phyloP scores from a whole-genome alignment of 1,284 basidiomycete genomes.

The Veloporphyrellus conicus region DNA sequence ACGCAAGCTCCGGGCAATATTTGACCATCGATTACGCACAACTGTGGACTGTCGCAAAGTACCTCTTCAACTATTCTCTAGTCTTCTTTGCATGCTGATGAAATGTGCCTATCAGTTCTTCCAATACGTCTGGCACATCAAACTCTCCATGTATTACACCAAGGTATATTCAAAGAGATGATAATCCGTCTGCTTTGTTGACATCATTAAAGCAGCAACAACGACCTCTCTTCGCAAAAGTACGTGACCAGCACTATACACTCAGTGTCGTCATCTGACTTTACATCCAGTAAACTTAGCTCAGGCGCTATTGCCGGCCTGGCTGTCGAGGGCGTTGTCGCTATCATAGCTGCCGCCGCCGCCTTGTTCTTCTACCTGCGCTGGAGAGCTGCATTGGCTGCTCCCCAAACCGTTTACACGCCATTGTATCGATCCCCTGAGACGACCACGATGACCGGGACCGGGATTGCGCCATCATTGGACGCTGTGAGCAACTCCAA shows the following conservation, averaged over 20 bases:
- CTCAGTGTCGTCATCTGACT: background rate
- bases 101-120: background rate
- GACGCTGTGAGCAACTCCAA: slow-evolving; percentile 5
- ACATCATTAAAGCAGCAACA: background rate
- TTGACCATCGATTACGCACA: slow-evolving; percentile 26
- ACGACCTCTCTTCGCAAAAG: slow-evolving; percentile 1
- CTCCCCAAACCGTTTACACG: slow-evolving; percentile 1
- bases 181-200: background rate
- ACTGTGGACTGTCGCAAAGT: slow-evolving; percentile 19
- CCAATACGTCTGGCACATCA: background rate
- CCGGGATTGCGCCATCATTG: slow-evolving; percentile 7
- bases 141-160: background rate
- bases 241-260: slow-evolving; percentile 7
- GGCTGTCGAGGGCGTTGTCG: slow-evolving; percentile 12
- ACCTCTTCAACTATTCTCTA: background rate
- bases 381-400: slow-evolving; percentile 15
- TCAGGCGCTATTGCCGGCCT: slow-evolving; percentile 27
- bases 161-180: slow-evolving; percentile 12
- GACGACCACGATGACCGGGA: slow-evolving; percentile 1
- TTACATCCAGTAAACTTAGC: slow-evolving; percentile 13
- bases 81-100: slow-evolving; percentile 3
- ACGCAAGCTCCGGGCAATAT: slow-evolving; percentile 14
- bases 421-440: slow-evolving; percentile 5
- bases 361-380: slow-evolving; percentile 25
- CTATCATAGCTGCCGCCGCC: slow-evolving; percentile 15